Evolutionary conservation across 257 asterid genomes (phyloP), one percentile per base, ranked within the genome.

Genomic region (Solanum medicagineum): DNA sequence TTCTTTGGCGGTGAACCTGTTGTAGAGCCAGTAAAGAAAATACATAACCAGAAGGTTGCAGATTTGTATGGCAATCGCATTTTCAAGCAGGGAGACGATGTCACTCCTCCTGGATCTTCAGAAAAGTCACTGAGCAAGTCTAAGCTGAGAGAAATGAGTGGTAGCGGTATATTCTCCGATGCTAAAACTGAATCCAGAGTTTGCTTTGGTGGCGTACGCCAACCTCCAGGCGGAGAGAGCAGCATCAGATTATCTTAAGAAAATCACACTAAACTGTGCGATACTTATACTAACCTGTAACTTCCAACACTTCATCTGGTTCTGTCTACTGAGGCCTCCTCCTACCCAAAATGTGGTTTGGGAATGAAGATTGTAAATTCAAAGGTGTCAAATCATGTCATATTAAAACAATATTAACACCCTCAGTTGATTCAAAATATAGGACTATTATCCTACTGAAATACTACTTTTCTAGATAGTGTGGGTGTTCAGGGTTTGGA

Each of bases 171-270:
- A 79, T 96, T 96, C 85, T 89, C 97, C 1, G 97, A 96, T 26
- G 98, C 93, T n/a, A 92, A 93, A 88, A 91, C 89, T 57, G 90
- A 93, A 85, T 90, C 95, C 29, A 88, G 98, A 83, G 98, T 93
- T 80, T 90, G 91, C 90, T 91, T 92, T 85, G 98, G 97, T 63
- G 98, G 98, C 13, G 96, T 94, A 73, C 96, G 98, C 65, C 85
- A 96, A 86, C 98, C 98, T 15, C 98, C 98, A 7, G 98, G 98
- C 45, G 98, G 98, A 5, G 97, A 93, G 88, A 96, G 99, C 92
- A 96, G 93, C 94, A 96, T 96, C 45, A 83, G 97, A 54, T 90
- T 96, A 90, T 92, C 93, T 87, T 95, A 90, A 86, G 29, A 26
- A 42, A 26, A 6, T 63, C 71, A 77, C 71, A 79, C 45, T 49